Conservation (phyloP, 1,284 basidiomycete species). For the Ustilago bromivora region DNA sequence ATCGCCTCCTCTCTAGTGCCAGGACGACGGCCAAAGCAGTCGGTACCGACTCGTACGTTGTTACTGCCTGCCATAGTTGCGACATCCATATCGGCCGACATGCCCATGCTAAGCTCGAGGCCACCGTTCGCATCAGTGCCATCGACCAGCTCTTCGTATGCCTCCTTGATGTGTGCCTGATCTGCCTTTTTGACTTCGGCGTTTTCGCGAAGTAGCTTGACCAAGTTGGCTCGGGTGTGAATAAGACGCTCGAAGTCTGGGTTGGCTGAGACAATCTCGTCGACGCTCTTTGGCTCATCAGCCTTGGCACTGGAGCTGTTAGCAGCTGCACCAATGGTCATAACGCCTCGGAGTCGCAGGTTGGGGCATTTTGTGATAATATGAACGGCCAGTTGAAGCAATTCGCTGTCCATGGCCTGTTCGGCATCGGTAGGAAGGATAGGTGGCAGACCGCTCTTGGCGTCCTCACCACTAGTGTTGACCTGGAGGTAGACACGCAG, state of each 20-base stretch:
- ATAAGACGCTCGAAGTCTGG: slow-evolving; percentile 83
- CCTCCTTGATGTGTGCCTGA: slow-evolving; percentile 27
- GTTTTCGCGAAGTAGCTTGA: slow-evolving; percentile 69
- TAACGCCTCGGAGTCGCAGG: slow-evolving; percentile 84
- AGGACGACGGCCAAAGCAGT: slow-evolving; percentile 80
- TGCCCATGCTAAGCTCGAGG: slow-evolving; percentile 93
- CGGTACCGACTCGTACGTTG: slow-evolving; percentile 90
- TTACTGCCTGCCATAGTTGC: slow-evolving; percentile 86
- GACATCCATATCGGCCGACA: slow-evolving; percentile 93
- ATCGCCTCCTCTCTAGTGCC: slow-evolving; percentile 59
- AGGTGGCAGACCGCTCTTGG: slow-evolving; percentile 86
- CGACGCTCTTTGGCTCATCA: slow-evolving; percentile 76
- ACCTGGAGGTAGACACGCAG: slow-evolving; percentile 88
- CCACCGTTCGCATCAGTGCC: slow-evolving; percentile 71
- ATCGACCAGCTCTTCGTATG: slow-evolving; percentile 46
- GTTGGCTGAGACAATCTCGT: slow-evolving; percentile 76
- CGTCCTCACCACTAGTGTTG: slow-evolving; percentile 91
- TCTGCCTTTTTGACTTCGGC: slow-evolving; percentile 26
- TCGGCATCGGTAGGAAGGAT: slow-evolving; percentile 67
- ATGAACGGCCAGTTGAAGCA: slow-evolving; percentile 79
- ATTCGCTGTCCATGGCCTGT: slow-evolving; percentile 57
- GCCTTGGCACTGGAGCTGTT: slow-evolving; percentile 67
- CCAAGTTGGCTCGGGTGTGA: slow-evolving; percentile 76
- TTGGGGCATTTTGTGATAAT: slow-evolving; percentile 80
- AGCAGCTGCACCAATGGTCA: slow-evolving; percentile 88